Evolutionary conservation across 495 filamentous ascomycete genomes (phyloP), one percentile per base, ranked within the genome.

Genomic region (Hyaloscypha variabilis): DNA sequence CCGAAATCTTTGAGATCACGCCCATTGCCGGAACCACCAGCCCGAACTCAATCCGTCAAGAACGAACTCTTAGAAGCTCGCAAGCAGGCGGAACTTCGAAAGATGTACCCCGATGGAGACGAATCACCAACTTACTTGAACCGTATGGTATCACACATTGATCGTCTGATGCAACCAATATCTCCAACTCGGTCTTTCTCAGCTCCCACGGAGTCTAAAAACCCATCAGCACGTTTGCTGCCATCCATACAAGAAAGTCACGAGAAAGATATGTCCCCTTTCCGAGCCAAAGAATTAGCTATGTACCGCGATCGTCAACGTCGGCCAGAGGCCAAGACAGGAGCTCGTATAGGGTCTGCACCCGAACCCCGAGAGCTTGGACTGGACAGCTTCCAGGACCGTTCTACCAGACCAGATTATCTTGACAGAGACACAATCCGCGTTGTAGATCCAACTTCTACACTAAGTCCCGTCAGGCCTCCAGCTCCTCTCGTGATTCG

Each of bases 231-330:
- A 26, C 71, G 73, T 3, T 74, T 76, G 19, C 66, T 86, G 21
- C 84, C 85, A 11, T 82, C 80, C 0, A 88, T 88, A 49, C 78
- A 78, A 21, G 86, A 88, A 71, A 71, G 51, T 51, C 61, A 68
- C 19, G 69, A 67, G 26, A 77, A 82, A 59, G 72, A 78, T 8
- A 60, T 58, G 36, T 65, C 54, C 6, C 67, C 53, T 21, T 63
- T 66, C 46, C 69, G 67, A 49, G 25, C 60, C 8, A 58, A 58
- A 39, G 53, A 53, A 39, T 36, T 29, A 36, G 26, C 50, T 24
- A 55, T 60, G 14, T 49, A 30, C 29, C n/a, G 49, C 14, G 52
- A 55, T 13, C 23, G 52, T 26, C 26, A 51, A 13, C 61, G 57
- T n/a, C 23, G 36, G 10, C 11, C 23, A 10, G 63, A 65, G 24